Evolutionary conservation across 768 basidiomycete species (phyloP), one percentile per base, ranked within the genome.

Genomic region (Lentinula raphanica): DNA sequence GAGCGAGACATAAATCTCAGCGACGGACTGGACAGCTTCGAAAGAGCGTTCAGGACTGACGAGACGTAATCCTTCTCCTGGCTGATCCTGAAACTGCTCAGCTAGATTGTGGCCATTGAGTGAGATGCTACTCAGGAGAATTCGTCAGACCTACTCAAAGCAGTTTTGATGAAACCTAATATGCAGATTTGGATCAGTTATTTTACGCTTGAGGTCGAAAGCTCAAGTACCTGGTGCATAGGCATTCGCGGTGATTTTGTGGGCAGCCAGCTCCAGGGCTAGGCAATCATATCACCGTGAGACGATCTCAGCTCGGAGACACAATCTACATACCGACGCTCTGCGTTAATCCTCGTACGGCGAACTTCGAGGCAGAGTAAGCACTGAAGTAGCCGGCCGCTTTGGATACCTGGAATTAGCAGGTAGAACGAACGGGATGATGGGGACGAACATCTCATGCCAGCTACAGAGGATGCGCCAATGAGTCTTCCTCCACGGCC

Each of bases 261-360:
- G 54, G 40, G 53, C 42, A 12, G 61, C 64, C 3, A 67, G 58
- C 39, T 67, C 68, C 21, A 44, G 31, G 2, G 68, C 68, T 68
- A 45, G 32, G 42, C 4, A 15, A 21, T 6, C 7, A 3, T 31
- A 13, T 25, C n/a, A n/a, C n/a, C n/a, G 23, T 7, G 38, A 27
- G 17, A 25, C n/a, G n/a, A n/a, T n/a, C n/a, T n/a, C n/a, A n/a
- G n/a, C n/a, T n/a, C n/a, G n/a, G n/a, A n/a, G n/a, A n/a, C n/a
- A 21, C 7, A 17, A 25, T 29, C 13, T n/a, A 61, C 67, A 13
- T 42, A 76, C 77, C 76, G 54, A 69, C 71, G 11, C 66, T 56
- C 51, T 78, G 76, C 0, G 76, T 76, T 27, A 79, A 48, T 1
- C 74, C 71, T 28, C 77, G 67, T 3, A 78, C 62, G 0, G 76